Evolutionary conservation across 768 basidiomycete species (phyloP), one percentile per base, ranked within the genome.

Genomic region (Collybiopsis luxurians): DNA sequence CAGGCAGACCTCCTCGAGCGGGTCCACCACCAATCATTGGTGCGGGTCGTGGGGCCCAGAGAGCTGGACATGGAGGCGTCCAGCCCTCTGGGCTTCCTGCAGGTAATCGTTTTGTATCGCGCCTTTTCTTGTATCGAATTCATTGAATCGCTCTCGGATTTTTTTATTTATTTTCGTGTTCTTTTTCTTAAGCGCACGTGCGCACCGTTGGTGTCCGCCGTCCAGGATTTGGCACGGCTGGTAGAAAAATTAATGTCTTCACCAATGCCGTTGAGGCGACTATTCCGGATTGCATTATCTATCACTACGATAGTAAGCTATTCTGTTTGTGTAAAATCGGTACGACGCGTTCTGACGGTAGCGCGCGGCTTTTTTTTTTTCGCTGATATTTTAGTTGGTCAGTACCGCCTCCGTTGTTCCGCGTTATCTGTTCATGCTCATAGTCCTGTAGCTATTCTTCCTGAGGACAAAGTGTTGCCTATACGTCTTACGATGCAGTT

Each of bases 271-370:
- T 86, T 61, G 63, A 66, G 12, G 73, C 77, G 3, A 68, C 70
- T 0, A 75, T 86, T 1, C 79, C 85, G 0, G 74, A 85, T 12
- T 68, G 64, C 0, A 77, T 77, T 3, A 86, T 91, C n/a, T 76
- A 81, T 52, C 89, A 91, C 55, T 90, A 91, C 60, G 89, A 91
- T 63, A 83, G 86, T 85, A 59, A 55, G 82, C 42, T 28, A 38
- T 13, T 46, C 40, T 15, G 36, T 7, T 48, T 42, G 6, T 4
- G 17, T 39, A 15, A 19, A 15, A 10, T 6, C 42, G 36, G 31
- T 51, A 24, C 17, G 15, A 21, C 17, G 10, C 43, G 43, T 49
- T 57, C 57, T 47, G 39, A 56, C 57, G 26, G 24, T 53, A 57
- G 12, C 49, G 43, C 23, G 61, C 45, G 27, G 28, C 31, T 59